These are phyloP conservation scores for Tetrahymena malaccensis DNA, from an alignment of 73 alveolate genomes.

Conservation along the genomic window DNA sequence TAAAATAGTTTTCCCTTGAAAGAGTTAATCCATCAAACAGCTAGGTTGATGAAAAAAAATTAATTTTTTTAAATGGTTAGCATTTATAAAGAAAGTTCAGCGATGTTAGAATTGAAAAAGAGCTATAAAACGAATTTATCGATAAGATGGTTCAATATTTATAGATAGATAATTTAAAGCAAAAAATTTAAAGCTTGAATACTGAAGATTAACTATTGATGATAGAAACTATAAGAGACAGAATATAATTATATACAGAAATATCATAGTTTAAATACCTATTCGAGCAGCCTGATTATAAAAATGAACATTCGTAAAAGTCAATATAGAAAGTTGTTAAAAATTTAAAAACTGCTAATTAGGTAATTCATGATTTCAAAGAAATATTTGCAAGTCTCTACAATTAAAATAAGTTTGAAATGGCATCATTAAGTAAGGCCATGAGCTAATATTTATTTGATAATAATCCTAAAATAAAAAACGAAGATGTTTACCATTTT, in stretches of 20 bases:
- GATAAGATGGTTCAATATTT: slow-evolving; percentile 12
- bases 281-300: slow-evolving; percentile 39
- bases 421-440: slow-evolving; percentile 10
- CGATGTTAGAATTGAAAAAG: slow-evolving; percentile 11
- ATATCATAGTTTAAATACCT: slow-evolving; percentile 33
- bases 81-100: slow-evolving; percentile 30
- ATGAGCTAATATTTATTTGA: slow-evolving; percentile 41
- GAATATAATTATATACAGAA: slow-evolving; percentile 43
- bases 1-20: slow-evolving; percentile 40
- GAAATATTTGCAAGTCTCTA: neutral
- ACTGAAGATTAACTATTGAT: slow-evolving; percentile 8
- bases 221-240: slow-evolving; percentile 34
- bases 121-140: neutral
- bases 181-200: neutral
- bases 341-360: neutral
- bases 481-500: slow-evolving; percentile 42
- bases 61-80: slow-evolving; percentile 33
- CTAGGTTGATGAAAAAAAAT: slow-evolving; percentile 37
- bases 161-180: slow-evolving; percentile 15
- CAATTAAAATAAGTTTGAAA: neutral
- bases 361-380: slow-evolving; percentile 10
- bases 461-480: slow-evolving; percentile 9
- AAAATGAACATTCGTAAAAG: slow-evolving; percentile 4
- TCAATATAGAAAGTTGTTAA: neutral
- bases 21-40: slow-evolving; percentile 46